Evolutionary conservation across 2,329 filamentous ascomycete species (phyloP), one percentile per base, ranked within the genome.

Genomic region (Aspergillus clavatus): DNA sequence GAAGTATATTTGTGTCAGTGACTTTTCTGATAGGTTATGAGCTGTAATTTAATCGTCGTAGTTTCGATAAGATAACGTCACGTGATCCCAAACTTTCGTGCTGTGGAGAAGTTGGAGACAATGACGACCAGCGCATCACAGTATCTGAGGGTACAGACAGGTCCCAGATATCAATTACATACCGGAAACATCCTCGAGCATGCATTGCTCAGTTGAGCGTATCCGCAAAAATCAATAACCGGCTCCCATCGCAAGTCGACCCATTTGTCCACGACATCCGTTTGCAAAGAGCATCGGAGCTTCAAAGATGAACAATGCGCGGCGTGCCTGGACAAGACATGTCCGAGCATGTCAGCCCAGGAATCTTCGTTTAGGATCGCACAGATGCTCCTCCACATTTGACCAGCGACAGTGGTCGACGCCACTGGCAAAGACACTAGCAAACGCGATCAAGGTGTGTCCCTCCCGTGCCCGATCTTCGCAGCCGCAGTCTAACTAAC

Each of bases 401-500:
- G 58, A 60, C 27, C 60, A 65, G 26, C 77, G 85, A 51, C 73
- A 87, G 73, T 96, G 90, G 89, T 95, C 90, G 2, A 98, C 91
- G 3, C 90, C 91, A 11, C 72, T 98, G 50, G 90, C 91, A 6
- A 91, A 93, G 65, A 85, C 86, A 56, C 78, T 97, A 40, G 85
- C 84, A 45, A 83, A 90, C 65, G 90, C 89, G 37, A 95, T 97
- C 53, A 84, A 84, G 54, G 90, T 94, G 77, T 43, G 66, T 51
- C 24, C 16, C 11, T 5, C n/a, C 14, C n/a, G 12, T 3, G 40
- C 31, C 21, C 7, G n/a, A 2, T 24, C 14, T 18, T 5, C 35
- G 33, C 5, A 29, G n/a, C n/a, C n/a, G n/a, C n/a, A n/a, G n/a
- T 29, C 7, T 40, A 28, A 37, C 48, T 52, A 36, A 51, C 41